Evolutionary conservation across 2,329 filamentous ascomycete species (phyloP), one percentile per base, ranked within the genome.

Genomic region (Phoma herbarum): DNA sequence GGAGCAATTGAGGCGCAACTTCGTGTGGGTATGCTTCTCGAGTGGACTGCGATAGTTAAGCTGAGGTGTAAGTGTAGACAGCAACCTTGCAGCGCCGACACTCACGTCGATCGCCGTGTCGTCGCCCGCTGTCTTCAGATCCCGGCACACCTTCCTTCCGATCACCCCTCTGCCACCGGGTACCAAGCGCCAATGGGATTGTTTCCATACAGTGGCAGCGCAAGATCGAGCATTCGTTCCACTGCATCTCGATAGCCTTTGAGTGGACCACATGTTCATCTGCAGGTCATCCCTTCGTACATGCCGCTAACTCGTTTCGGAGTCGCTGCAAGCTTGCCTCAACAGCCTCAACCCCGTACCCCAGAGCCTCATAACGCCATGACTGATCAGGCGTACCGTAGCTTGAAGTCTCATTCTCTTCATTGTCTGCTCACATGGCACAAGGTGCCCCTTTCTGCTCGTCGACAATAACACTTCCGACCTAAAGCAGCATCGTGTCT

Each of bases 261-360:
- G 23, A 5, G 22, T 22, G 35, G 42, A 51, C 43, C 28, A 8
- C 10, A 20, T 41, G 23, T 33, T 39, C 45, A 58, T 25, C 41
- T 54, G 51, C 51, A 25, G 42, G 50, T 54, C 46, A 59, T 59
- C 50, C n/a, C 31, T 42, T 29, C 46, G n/a, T 41, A 49, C 56
- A 43, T 35, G 4, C 31, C 33, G 22, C 56, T 59, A 54, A 22
- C 39, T 28, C 20, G 20, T 25, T 39, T 12, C 18, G 46, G 45
- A 9, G 29, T 25, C 41, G 45, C 23, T 26, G 12, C 33, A 59
- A 46, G 46, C 41, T 20, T 26, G 8, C 22, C 3, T 23, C 9
- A 8, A 45, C 50, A 54, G 50, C 50, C 45, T 46, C 45, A 51
- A 46, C 41, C 39, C 22, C 31, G 44, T 33, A 45, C 37, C n/a